These are phyloP conservation scores for Gossypium herbaceum DNA, from an alignment of 345 rosid genomes.

Conservation along the genomic window DNA sequence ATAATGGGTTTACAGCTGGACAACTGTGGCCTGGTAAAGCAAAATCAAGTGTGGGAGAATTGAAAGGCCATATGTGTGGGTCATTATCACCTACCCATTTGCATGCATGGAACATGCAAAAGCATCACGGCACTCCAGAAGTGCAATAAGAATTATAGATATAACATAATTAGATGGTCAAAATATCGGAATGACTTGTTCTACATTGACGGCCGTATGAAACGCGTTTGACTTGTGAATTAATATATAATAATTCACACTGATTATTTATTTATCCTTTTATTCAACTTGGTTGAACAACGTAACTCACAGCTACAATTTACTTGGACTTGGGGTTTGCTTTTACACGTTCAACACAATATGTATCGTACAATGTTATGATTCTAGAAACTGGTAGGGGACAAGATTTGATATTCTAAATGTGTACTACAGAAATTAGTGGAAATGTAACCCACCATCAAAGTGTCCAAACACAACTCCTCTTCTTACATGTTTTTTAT, in stretches of 20 bases:
- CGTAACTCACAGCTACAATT: background rate
- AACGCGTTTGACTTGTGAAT: background rate
- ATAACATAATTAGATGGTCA: background rate
- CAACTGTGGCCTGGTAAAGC: too few species aligned
- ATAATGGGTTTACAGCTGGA: too few species aligned
- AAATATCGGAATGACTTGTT: background rate
- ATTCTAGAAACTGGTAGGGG: background rate
- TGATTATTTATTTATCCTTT: background rate
- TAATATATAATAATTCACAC: background rate
- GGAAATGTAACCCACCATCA: background rate
- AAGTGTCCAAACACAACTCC: background rate
- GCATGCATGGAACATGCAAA: slow-evolving; percentile 1
- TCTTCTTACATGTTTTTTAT: too few species aligned
- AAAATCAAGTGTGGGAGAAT: too few species aligned
- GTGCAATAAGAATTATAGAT: background rate
- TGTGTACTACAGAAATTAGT: background rate
- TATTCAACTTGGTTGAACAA: background rate
- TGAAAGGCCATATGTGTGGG: background rate
- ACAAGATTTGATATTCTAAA: background rate
- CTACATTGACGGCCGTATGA: background rate
- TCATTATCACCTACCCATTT: background rate
- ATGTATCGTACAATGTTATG: background rate
- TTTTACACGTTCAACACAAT: background rate
- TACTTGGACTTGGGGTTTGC: background rate
- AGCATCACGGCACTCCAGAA: background rate